Base-by-base conservation (phyloP, 2,329 filamentous ascomycete genomes). In the Orbilia brochopaga region DNA sequence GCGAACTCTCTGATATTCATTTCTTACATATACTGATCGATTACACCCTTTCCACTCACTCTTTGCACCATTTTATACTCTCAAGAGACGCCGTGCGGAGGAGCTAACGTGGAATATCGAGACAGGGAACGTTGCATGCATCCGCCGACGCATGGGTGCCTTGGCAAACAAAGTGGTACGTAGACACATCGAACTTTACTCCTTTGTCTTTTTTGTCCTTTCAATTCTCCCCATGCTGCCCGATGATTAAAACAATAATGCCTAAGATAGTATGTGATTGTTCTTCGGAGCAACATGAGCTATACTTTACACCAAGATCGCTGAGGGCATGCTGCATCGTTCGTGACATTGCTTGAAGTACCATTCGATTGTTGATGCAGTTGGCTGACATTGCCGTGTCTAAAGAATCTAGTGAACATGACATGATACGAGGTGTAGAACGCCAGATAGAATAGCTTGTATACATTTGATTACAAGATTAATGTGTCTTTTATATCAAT, bases 21-120 rank as follows among this genome's bases (percentile, higher is more conserved):
- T 87, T 93, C 92, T 96, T 96, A 96, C 92, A 96, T 96, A 96
- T 96, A 91, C 92, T 96, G 92, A 96, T 80, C 77, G 57, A 37
- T 44, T 61, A 50, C 69, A 63, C 77, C 77, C 79, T 78, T 58
- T 77, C 57, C 5, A n/a, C 23, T 13, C 27, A 40, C 21, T 10
- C 30, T 32, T 17, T 32, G 6, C 35, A 19, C 4, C n/a, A 19
- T 7, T 24, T 40, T 30, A 13, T 27, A 7, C 24, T 54, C 24
- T 54, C 51, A 8, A 40, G 2, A 13, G n/a, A 3, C 17, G 48
- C n/a, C 44, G 17, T 11, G 13, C 46, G 27, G 23, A 3, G n/a
- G 46, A 17, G 46, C 23, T 27, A 51, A 21, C 17, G 19, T 21
- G 4, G 11, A 23, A 7, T 7, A 23, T 48, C 37, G n/a, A 42